Conservation (phyloP, 768 basidiomycete genomes). For the Auricularia heimuer region DNA sequence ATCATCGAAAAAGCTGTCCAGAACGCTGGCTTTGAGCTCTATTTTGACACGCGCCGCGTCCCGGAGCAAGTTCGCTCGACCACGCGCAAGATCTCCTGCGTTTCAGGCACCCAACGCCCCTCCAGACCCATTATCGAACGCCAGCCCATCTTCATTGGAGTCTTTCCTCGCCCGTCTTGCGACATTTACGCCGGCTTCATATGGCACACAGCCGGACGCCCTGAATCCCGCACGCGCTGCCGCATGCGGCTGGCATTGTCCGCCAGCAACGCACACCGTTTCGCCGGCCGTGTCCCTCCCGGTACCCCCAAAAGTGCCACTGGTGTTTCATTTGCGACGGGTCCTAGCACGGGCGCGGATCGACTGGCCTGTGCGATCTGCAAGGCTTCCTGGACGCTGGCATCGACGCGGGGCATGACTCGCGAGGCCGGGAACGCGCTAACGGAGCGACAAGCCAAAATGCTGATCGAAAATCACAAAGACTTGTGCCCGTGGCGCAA, state of each 20-base stretch:
- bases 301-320: background rate
- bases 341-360: background rate
- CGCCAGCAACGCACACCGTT: background rate
- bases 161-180: background rate
- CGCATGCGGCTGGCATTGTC: background rate
- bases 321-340: background rate
- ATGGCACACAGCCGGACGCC: background rate
- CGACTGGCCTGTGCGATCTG: constrained; percentile 11
- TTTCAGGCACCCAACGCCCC: background rate
- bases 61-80: background rate
- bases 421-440: constrained; percentile 47
- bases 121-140: background rate
- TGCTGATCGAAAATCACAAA: constrained; percentile 64
- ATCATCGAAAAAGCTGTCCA: too few relatives aligned
- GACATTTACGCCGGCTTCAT: background rate
- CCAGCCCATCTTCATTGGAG: background rate
- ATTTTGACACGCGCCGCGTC: background rate
- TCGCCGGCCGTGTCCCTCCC: background rate
- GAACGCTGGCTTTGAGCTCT: background rate
- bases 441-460: constrained; percentile 60
- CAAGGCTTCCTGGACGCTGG: constrained; percentile 8
- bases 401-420: constrained; percentile 9
- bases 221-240: background rate
- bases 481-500: constrained; percentile 77
- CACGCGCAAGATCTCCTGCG: background rate